Evolutionary conservation across 192 early-diverging fungal species (phyloP).

Genomic region (Rhizophagus clarus): DNA sequence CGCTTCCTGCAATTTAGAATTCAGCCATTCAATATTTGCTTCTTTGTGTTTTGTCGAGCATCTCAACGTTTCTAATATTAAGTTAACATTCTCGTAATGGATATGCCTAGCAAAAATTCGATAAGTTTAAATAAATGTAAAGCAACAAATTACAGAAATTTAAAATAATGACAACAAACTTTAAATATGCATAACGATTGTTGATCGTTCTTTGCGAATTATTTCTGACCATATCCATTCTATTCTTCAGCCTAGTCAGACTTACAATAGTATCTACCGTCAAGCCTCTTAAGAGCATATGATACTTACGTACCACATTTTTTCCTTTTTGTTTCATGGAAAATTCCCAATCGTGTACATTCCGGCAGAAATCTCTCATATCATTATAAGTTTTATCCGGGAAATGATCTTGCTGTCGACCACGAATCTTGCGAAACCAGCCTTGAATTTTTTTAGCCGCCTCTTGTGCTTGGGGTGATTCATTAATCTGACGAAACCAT

Average conservation of each 20-base stretch:
- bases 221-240: neutral
- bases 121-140: neutral
- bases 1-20: neutral
- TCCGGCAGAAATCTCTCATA: neutral
- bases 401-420: neutral
- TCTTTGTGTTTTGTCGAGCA: neutral
- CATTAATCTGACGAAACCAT: neutral
- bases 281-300: conserved; percentile 7
- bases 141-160: neutral
- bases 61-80: neutral
- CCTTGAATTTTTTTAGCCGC: conserved; percentile 10
- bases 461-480: neutral
- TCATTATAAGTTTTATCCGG: neutral
- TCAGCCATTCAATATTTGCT: conserved; percentile 13
- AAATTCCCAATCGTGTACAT: neutral
- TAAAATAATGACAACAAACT: neutral
- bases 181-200: neutral
- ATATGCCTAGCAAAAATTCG: neutral
- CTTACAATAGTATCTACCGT: conserved; percentile 11
- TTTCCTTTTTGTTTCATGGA: too few species aligned
- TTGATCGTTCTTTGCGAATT: conserved; percentile 3
- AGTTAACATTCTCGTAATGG: conserved; percentile 14
- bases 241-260: neutral
- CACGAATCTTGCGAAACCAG: neutral
- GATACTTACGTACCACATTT: neutral